Conservation (phyloP, 179 eudicot species). For the Beta macrorhiza region DNA sequence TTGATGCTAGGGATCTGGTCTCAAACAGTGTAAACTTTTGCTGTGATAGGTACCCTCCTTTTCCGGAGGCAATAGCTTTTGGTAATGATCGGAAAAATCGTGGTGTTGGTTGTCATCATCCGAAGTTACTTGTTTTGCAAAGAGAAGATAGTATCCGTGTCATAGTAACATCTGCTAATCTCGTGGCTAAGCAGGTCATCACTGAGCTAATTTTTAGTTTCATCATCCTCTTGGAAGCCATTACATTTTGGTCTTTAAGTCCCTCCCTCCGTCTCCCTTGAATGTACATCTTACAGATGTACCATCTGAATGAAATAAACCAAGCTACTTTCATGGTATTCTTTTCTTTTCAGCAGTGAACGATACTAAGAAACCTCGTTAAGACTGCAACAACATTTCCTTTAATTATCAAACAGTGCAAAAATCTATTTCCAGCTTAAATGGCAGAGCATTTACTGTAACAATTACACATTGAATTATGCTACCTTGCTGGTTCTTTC, state of each 20-base stretch:
- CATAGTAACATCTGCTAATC: constrained; percentile 81
- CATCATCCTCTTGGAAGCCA: background rate
- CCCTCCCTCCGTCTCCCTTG: background rate
- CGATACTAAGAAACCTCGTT: background rate
- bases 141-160: constrained; percentile 70
- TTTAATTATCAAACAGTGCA: background rate
- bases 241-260: background rate
- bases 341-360: no score
- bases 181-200: constrained; percentile 73
- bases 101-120: constrained; percentile 95
- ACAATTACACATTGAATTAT: background rate
- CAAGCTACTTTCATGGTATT: background rate
- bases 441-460: background rate
- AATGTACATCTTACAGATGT: background rate
- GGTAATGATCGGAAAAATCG: constrained; percentile 67
- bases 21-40: constrained; percentile 20
- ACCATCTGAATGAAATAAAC: background rate
- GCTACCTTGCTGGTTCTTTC: background rate
- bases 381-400: background rate
- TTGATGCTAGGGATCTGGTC: constrained; percentile 5
- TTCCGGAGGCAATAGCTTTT: constrained; percentile 85
- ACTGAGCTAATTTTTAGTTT: background rate
- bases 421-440: constrained; percentile 1
- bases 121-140: constrained; percentile 76
- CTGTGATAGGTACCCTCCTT: constrained; percentile 76